phyloP scores from a whole-genome alignment of 225 moss, liverwort and hornwort genomes.

The Rhytidiadelphus loreus region DNA sequence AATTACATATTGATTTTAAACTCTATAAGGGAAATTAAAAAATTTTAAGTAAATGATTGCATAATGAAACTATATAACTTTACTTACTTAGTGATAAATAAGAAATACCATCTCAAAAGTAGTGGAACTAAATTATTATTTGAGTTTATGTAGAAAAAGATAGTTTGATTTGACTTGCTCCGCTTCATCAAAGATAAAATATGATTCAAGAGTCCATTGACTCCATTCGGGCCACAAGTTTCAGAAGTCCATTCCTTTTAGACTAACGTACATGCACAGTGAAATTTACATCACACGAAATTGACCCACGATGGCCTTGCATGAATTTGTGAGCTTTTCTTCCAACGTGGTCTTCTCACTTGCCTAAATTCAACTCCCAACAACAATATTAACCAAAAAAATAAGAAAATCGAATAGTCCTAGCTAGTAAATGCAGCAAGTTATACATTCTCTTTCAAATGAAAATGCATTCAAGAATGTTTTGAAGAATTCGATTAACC shows the following conservation, averaged over 20 bases:
- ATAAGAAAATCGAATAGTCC: neutral
- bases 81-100: neutral
- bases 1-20: no score
- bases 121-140: neutral
- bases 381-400: neutral
- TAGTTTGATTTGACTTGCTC: neutral
- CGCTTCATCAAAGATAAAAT: neutral
- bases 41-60: no score
- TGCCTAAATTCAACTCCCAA: no score
- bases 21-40: no score
- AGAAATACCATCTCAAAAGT: neutral
- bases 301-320: neutral
- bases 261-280: neutral
- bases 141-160: neutral
- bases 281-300: neutral
- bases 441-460: neutral
- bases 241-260: no score
- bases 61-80: neutral
- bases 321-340: neutral
- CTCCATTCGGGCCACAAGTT: neutral
- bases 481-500: neutral
- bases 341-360: neutral
- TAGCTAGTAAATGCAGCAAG: neutral
- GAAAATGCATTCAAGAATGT: no score
- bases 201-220: no score